Conservation (phyloP, 805 yeast species). For the Wickerhamomyces canadensis region DNA sequence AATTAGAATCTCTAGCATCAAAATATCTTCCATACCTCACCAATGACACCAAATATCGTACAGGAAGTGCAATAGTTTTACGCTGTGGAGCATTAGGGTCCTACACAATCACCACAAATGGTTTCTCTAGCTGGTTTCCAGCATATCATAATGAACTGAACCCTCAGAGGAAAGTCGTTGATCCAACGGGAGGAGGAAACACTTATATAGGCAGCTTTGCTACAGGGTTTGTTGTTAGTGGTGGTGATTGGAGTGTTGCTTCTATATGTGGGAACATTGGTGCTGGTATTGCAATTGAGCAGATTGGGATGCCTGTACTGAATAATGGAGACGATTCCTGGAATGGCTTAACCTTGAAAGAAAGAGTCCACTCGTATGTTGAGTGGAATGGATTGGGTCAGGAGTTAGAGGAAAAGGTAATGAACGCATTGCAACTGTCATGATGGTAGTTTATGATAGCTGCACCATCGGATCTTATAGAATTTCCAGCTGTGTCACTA, state of each 20-base stretch:
- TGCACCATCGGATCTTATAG: too few species aligned
- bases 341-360: constrained; percentile 42
- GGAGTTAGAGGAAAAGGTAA: neutral
- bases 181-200: constrained; percentile 96
- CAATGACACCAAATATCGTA: constrained; percentile 22
- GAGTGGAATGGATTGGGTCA: neutral
- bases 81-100: constrained; percentile 79
- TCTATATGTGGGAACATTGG: constrained; percentile 69
- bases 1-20: constrained; percentile 38
- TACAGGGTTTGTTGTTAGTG: constrained; percentile 48
- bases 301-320: constrained; percentile 61
- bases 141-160: constrained; percentile 58
- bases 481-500: too few species aligned
- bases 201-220: constrained; percentile 80
- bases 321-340: constrained; percentile 36
- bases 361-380: neutral
- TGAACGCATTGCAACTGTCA: too few species aligned
- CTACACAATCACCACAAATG: constrained; percentile 32
- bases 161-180: constrained; percentile 48
- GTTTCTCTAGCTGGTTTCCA: constrained; percentile 45
- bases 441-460: too few species aligned
- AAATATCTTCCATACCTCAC: constrained; percentile 37
- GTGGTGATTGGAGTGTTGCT: constrained; percentile 44
- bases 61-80: constrained; percentile 48
- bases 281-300: constrained; percentile 80